Base-by-base conservation (phyloP, 768 basidiomycete genomes). In the Tricholoma matsutake region DNA sequence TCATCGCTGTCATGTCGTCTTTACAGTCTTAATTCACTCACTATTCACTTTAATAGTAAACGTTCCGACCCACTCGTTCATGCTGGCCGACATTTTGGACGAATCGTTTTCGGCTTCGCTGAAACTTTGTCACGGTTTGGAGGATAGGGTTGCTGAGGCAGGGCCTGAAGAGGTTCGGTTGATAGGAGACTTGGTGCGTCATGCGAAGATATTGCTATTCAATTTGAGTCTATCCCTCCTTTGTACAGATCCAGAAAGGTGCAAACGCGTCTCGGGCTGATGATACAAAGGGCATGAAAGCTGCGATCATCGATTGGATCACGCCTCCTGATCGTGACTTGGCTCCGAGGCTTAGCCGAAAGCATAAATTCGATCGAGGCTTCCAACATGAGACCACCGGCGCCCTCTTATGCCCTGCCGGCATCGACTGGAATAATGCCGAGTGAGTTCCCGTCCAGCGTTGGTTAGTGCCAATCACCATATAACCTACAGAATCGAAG, bases 381-480 rank as follows among this genome's bases (percentile, higher is more conserved):
- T 45, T 45, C 16, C 43, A 45, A 20, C 43, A 45, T 10, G 43
- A 45, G 7, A 45, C 43, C 22, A 45, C 43, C 7, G 63, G 63
- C 1, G 54, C 56, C 22, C 52, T 64, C 1, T 31, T 64, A 14
- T 64, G 63, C 39, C 63, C 63, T 51, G 63, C 63, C 6, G 57
- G 57, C 11, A 9, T 64, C 32, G 28, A 64, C 18, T 64, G 60
- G 63, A 43, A 6, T 4, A 28, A 18, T 25, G 5, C 56, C 59
- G 43, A 20, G 61, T 41, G 47, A 49, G 47, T 25, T 18, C 11
- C n/a, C n/a, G n/a, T n/a, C n/a, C n/a, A n/a, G n/a, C n/a, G n/a
- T n/a, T n/a, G n/a, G n/a, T n/a, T n/a, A n/a, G n/a, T n/a, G n/a
- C n/a, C n/a, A n/a, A 8, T 61, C 31, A 37, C 2, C 13, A 32